phyloP scores from a whole-genome alignment of 257 asterid species.

The Nicotiana tabacum region DNA sequence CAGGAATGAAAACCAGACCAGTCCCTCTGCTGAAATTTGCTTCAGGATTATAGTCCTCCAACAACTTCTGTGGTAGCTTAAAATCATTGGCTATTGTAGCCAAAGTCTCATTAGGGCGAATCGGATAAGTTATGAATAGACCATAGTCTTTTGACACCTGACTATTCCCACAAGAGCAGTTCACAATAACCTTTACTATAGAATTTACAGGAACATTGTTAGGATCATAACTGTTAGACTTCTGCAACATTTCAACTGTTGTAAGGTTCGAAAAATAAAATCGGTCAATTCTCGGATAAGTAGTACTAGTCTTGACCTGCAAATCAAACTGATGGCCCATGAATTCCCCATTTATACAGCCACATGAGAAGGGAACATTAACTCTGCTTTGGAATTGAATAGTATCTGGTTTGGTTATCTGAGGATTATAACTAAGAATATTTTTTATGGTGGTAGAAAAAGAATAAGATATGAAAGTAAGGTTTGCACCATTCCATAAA shows the following conservation, averaged over 20 bases:
- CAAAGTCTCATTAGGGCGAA: slow-evolving; percentile 42
- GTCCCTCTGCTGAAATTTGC: slow-evolving; percentile 47
- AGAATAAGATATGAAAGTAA: slow-evolving; percentile 37
- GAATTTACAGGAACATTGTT: slow-evolving; percentile 21
- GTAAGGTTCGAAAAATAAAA: slow-evolving; percentile 51
- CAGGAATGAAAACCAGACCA: slow-evolving; percentile 62
- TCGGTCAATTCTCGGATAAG: slow-evolving; percentile 27
- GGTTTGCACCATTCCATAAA: slow-evolving; percentile 39
- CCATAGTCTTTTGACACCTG: slow-evolving; percentile 54
- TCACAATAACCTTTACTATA: slow-evolving; percentile 43
- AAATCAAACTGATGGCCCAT: slow-evolving; percentile 48
- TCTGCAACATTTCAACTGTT: slow-evolving; percentile 42
- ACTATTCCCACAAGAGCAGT: slow-evolving; percentile 58
- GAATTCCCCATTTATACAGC: slow-evolving; percentile 35
- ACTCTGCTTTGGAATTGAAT: slow-evolving; percentile 32
- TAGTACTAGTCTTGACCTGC: slow-evolving; percentile 26
- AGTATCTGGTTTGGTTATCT: slow-evolving; percentile 31
- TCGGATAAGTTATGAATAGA: slow-evolving; percentile 53
- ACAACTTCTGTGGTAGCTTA: slow-evolving; percentile 35
- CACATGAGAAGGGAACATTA: slow-evolving; percentile 53
- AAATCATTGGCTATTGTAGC: slow-evolving; percentile 24
- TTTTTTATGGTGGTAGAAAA: slow-evolving; percentile 39
- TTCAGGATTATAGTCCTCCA: slow-evolving; percentile 55
- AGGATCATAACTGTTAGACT: slow-evolving; percentile 37
- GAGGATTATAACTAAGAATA: slow-evolving; percentile 46